Evolutionary conservation across 345 rosid species (phyloP), one percentile per base, ranked within the genome.

Genomic region (Citrus reticulata): DNA sequence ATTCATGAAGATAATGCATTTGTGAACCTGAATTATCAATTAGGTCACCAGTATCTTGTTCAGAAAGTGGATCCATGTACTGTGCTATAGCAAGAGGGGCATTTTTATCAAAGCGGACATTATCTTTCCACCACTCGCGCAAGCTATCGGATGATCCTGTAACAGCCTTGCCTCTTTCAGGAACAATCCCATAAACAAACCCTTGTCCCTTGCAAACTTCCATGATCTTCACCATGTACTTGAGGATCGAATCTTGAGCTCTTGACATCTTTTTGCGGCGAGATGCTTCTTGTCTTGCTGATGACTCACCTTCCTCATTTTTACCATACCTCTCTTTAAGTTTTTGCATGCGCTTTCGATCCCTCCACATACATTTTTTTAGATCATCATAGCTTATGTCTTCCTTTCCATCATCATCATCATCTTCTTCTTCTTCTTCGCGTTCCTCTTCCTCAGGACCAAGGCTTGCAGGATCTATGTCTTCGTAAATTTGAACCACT

Each of bases 171-270:
- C 97, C 95, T 25, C 85, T 87, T 37, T 94, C 90, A 5, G 94
- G 89, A 25, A 94, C 84, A 42, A 94, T 92, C 20, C 97, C 93
- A 66, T 88, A 91, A 4, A 93, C 92, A 32, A 93, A 92, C 0
- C 97, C 97, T 74, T 78, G 84, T 2, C 79, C 92, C 22, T 89
- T 89, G 78, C 95, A 91, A 6, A 90, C 87, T 32, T 91, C 95
- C 94, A 90, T 92, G 77, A 90, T 92, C 88, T 90, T 94, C 72
- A 85, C 87, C 95, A 88, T 91, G 85, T 89, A 88, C 75, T 90
- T 90, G 61, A 92, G 88, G 77, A 92, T 86, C 1, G 90, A 88
- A 76, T 88, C 97, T 77, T 92, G 94, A 34, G 95, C 85, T 32
- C 92, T 73, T 0, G 88, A 87, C 93, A 72, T 87, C 84, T 81